These are phyloP conservation scores for Pelargonium nanum DNA, from an alignment of 345 rosid genomes.

Conservation along the genomic window DNA sequence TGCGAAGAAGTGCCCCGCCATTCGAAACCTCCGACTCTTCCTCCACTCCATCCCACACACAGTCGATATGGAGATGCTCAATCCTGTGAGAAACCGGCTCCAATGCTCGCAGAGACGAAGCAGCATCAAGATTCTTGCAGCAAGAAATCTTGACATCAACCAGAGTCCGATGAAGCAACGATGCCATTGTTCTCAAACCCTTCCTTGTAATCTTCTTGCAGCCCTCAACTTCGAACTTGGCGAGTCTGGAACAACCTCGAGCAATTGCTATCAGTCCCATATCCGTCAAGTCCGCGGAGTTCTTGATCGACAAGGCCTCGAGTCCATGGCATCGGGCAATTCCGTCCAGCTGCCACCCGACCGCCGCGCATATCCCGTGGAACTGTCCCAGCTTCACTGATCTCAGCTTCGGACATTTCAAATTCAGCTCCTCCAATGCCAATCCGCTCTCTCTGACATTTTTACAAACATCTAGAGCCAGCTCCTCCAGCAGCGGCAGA, in stretches of 20 bases:
- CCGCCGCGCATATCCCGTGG: conserved; percentile 54
- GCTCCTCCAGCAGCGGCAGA: conserved; percentile 47
- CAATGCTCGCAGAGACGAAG: conserved; percentile 42
- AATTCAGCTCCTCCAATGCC: conserved; percentile 45
- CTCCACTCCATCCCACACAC: conserved; percentile 53
- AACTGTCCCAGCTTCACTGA: conserved; percentile 56
- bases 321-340: conserved; percentile 61
- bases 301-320: conserved; percentile 46
- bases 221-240: conserved; percentile 68
- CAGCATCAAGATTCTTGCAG: conserved; percentile 54
- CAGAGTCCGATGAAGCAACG: conserved; percentile 36
- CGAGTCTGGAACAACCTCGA: conserved; percentile 52
- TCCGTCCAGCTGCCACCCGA: conserved; percentile 59
- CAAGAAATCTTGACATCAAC: conserved; percentile 58
- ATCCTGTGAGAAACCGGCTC: conserved; percentile 55
- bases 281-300: conserved; percentile 55
- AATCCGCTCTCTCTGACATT: conserved; percentile 51
- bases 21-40: conserved; percentile 14
- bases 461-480: conserved; percentile 54
- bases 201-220: conserved; percentile 60
- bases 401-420: conserved; percentile 45
- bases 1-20: conserved; percentile 1
- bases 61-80: conserved; percentile 66
- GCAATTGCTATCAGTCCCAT: conserved; percentile 76
- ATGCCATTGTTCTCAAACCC: conserved; percentile 58